Conservation (phyloP, 169 alveolate genomes). For the Eimeria acervulina region DNA sequence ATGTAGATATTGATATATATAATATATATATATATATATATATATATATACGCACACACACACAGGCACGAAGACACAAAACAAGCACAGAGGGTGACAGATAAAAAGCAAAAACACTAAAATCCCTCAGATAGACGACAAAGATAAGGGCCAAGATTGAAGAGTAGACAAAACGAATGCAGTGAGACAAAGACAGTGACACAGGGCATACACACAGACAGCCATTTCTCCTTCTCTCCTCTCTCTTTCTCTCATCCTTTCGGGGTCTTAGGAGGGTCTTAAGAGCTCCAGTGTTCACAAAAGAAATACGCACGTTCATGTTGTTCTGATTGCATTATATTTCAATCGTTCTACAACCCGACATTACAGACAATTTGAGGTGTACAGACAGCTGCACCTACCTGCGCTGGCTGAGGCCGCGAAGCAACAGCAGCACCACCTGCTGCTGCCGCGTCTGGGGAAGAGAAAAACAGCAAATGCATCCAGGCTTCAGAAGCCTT, state of each 20-base stretch:
- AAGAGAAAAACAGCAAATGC: background rate
- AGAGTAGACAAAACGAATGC: background rate
- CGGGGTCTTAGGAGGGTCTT: too few species aligned
- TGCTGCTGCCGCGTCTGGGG: background rate
- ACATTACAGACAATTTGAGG: too few species aligned
- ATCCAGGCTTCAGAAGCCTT: conserved; percentile 51
- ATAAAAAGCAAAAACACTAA: background rate
- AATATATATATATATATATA: too few species aligned
- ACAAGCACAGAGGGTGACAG: background rate
- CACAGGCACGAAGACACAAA: background rate
- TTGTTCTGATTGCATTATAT: too few species aligned
- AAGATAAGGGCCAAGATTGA: background rate
- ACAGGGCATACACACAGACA: background rate
- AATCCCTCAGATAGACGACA: too few species aligned
- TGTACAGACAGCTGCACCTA: conserved; percentile 9
- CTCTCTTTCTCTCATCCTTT: too few species aligned
- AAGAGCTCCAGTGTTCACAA: too few species aligned
- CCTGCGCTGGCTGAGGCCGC: conserved; percentile 63
- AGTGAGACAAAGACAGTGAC: background rate
- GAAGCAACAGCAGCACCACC: background rate
- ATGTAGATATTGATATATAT: too few species aligned
- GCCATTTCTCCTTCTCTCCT: too few species aligned
- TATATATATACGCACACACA: too few species aligned
- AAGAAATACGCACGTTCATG: too few species aligned
- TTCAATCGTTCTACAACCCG: too few species aligned